Percentiles rank a stretch among this genome's conserved stretches.
These are phyloP conservation scores for Cyphellophora attinorum DNA, from an alignment of 2,329 filamentous ascomycete genomes.

Conservation along the genomic window DNA sequence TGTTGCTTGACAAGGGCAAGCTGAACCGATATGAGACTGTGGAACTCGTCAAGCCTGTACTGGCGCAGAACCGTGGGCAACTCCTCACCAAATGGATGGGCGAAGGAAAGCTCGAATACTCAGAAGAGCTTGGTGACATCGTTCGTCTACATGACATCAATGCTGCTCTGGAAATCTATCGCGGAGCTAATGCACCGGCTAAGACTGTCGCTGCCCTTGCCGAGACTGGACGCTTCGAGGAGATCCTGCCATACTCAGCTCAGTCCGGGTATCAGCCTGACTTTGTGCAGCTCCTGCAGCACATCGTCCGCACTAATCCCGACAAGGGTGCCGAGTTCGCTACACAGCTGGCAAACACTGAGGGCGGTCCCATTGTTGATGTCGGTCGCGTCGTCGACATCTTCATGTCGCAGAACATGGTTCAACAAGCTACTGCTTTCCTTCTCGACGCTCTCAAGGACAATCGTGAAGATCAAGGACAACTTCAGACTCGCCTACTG, in stretches of 20 bases:
- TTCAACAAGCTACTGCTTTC: slow-evolving; percentile 97
- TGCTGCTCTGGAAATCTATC: slow-evolving; percentile 79
- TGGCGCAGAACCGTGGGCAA: slow-evolving; percentile 89
- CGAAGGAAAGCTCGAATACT: slow-evolving; percentile 91
- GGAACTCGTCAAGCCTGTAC: slow-evolving; percentile 83
- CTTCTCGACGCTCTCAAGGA: slow-evolving; percentile 89
- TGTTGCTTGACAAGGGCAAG: slow-evolving; percentile 88
- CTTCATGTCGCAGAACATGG: slow-evolving; percentile 95
- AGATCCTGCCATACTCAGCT: slow-evolving; percentile 85
- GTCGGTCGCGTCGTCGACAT: slow-evolving; percentile 93
- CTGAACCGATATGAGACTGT: slow-evolving; percentile 90
- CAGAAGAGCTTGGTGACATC: slow-evolving; percentile 91
- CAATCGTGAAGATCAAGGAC: slow-evolving; percentile 86
- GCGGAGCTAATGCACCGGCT: slow-evolving; percentile 78
- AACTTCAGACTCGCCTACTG: slow-evolving; percentile 84
- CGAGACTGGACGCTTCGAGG: slow-evolving; percentile 92
- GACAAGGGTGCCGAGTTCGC: slow-evolving; percentile 95
- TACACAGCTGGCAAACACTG: slow-evolving; percentile 79
- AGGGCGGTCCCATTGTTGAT: slow-evolving; percentile 78
- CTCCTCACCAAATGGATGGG: slow-evolving; percentile 96
- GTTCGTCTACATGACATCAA: slow-evolving; percentile 82
- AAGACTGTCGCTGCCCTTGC: slow-evolving; percentile 95
- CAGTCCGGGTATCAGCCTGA: slow-evolving; percentile 87
- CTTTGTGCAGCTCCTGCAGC: slow-evolving; percentile 82
- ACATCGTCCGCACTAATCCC: slow-evolving; percentile 82